Conservation (phyloP, 495 filamentous ascomycete species). For the Penicillium parvum region DNA sequence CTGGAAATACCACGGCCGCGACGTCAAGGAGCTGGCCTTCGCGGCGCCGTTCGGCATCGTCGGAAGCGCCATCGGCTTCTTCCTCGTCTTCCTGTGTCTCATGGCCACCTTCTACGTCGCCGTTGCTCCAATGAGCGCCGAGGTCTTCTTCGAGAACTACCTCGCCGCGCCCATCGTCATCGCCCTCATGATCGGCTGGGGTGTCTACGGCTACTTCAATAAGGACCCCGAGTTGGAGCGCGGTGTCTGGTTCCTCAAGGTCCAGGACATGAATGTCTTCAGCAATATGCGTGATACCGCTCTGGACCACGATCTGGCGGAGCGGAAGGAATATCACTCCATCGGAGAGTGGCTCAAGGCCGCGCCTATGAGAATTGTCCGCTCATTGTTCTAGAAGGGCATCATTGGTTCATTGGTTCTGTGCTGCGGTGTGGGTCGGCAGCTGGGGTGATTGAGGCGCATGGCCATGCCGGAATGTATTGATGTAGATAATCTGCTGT, state of each 20-base stretch:
- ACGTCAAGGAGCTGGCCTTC: constrained; percentile 67
- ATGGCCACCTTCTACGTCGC: constrained; percentile 55
- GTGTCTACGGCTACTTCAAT: constrained; percentile 20
- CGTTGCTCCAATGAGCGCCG: constrained; percentile 40
- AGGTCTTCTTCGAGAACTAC: constrained; percentile 59
- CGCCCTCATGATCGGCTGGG: constrained; percentile 33
- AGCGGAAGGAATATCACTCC: too few relatives aligned
- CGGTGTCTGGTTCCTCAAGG: constrained; percentile 17
- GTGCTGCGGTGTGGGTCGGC: too few relatives aligned
- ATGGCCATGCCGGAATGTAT: too few relatives aligned
- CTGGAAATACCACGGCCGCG: constrained; percentile 51
- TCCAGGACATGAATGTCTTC: constrained; percentile 23
- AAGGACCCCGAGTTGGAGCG: constrained; percentile 24
- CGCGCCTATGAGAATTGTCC: too few relatives aligned
- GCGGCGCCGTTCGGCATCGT: constrained; percentile 60
- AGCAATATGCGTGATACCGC: constrained; percentile 23
- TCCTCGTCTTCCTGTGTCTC: constrained; percentile 58
- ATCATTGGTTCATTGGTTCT: too few relatives aligned
- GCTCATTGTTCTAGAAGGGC: too few relatives aligned
- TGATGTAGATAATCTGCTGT: too few relatives aligned
- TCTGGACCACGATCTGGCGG: constrained; percentile 22
- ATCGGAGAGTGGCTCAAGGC: too few relatives aligned
- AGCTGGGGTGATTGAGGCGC: too few relatives aligned
- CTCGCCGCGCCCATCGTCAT: constrained; percentile 58
- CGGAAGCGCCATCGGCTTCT: constrained; percentile 60